Conservation (phyloP, 768 basidiomycete species). For the Peribolospora kevripleyi region DNA sequence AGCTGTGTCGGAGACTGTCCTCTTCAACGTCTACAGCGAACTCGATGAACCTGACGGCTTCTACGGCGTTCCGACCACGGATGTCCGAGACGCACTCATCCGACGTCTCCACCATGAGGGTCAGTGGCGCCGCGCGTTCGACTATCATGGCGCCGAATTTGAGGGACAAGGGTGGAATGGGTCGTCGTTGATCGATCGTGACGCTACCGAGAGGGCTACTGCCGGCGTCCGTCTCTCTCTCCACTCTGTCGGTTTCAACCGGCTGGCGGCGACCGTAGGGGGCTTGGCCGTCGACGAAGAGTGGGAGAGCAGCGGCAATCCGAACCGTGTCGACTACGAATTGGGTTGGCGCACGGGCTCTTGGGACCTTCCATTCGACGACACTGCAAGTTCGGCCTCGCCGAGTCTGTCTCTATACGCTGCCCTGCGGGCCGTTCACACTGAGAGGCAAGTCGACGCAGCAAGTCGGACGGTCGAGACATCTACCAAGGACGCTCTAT, state of each 20-base stretch:
- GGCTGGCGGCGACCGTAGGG: conserved; percentile 44
- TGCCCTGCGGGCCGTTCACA: conserved; percentile 55
- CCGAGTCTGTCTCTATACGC: conserved; percentile 44
- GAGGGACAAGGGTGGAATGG: conserved; percentile 23
- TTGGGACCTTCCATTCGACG: conserved; percentile 49
- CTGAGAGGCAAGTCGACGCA: conserved; percentile 35
- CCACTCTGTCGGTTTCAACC: conserved; percentile 71
- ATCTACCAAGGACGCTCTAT: conserved; percentile 28
- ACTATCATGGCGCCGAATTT: conserved; percentile 60
- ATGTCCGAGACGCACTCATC: conserved; percentile 56
- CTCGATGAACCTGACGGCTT: conserved; percentile 98
- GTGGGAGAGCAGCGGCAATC: too few relatives aligned
- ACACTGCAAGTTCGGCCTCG: conserved; percentile 10
- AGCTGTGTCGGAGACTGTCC: conserved; percentile 16
- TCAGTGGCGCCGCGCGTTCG: conserved; percentile 76
- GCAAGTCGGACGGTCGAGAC: not conserved
- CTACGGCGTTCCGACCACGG: conserved; percentile 62
- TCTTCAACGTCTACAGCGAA: conserved; percentile 80
- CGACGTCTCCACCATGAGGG: conserved; percentile 76
- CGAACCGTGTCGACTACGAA: conserved; percentile 28
- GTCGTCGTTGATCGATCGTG: conserved; percentile 16
- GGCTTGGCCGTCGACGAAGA: conserved; percentile 21
- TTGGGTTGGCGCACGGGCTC: conserved; percentile 84
- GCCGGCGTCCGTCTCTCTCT: conserved; percentile 54
- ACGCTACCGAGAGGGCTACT: conserved; percentile 22